Conservation (phyloP, 75 land plant species). For the Sequoia sempervirens region DNA sequence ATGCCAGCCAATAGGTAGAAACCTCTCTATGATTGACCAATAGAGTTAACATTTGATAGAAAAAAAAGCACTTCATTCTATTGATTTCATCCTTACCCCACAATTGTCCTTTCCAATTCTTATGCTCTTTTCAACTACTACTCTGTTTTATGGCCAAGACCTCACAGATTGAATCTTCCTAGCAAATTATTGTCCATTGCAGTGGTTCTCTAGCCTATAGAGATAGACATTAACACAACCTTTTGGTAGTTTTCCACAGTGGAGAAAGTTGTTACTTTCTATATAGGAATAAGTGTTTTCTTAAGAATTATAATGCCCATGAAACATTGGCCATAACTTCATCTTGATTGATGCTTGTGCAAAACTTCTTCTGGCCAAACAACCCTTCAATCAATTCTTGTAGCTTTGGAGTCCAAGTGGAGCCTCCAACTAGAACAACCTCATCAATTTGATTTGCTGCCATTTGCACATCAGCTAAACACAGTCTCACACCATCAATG, state of each 20-base stretch:
- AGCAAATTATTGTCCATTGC: neutral
- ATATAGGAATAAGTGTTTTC: no score
- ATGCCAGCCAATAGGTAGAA: no score
- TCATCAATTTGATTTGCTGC: neutral
- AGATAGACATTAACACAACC: no score
- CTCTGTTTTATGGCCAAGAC: no score
- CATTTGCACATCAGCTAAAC: constrained; percentile 25
- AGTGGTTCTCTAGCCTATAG: neutral
- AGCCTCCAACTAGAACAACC: constrained; percentile 33
- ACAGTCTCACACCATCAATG: constrained; percentile 30
- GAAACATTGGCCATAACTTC: constrained; percentile 36
- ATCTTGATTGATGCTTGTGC: constrained; percentile 37
- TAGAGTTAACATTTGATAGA: no score
- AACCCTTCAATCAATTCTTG: constrained; percentile 29
- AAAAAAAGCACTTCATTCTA: no score
- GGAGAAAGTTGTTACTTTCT: neutral
- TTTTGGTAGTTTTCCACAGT: neutral
- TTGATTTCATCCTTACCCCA: no score
- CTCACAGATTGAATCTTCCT: no score
- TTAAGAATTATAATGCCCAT: neutral
- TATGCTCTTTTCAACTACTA: no score
- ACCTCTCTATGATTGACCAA: no score
- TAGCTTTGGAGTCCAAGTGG: constrained; percentile 38
- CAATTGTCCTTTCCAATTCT: no score
- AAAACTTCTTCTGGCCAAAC: constrained; percentile 39